Evolutionary conservation across 495 filamentous ascomycete genomes (phyloP), one percentile per base, ranked within the genome.

Genomic region (Cairneyella variabilis): DNA sequence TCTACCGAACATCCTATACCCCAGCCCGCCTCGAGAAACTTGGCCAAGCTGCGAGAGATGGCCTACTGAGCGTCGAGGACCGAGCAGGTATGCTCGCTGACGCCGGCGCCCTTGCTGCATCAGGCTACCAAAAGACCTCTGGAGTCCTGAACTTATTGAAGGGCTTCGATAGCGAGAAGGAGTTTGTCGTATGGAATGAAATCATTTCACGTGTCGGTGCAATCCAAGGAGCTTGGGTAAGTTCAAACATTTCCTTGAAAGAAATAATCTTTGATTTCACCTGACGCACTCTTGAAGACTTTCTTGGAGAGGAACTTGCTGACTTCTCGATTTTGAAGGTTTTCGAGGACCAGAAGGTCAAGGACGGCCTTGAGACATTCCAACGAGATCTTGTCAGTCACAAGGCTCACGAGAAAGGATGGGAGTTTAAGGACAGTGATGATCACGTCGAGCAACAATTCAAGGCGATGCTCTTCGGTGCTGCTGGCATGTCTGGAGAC

Each of bases 71-170:
- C n/a, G 88, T 93, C 27, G 89, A 96, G 68, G 92, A 97, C 66
- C 83, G 92, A 43, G 90, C 91, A 40, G 93, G 93, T 64, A 90
- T 98, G 86, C 86, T 98, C 58, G 91, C 91, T 25, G 93, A 98
- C 66, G 89, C 93, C 10, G 91, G 91, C 59, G 90, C 93, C 38
- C 76, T 98, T 58, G 88, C 92, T 49, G 78, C 88, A 4, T 91
- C 90, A 14, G 92, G 92, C 25, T 96, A 93, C 67, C 90, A 96
- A 69, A 90, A 85, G 67, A 96, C 93, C 3, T 96, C 92, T 14
- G 90, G 89, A 12, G 74, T 96, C 48, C 72, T 98, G 16, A 90
- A 84, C 46, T 79, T 98, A 3, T 74, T 98, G 49, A 83, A 91
- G 62, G 83, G 86, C 38, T 93, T 98, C 67, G 81, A 84, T 64